Base-by-base conservation (phyloP, 2,329 filamentous ascomycete species). In the Curvularia sp. region DNA sequence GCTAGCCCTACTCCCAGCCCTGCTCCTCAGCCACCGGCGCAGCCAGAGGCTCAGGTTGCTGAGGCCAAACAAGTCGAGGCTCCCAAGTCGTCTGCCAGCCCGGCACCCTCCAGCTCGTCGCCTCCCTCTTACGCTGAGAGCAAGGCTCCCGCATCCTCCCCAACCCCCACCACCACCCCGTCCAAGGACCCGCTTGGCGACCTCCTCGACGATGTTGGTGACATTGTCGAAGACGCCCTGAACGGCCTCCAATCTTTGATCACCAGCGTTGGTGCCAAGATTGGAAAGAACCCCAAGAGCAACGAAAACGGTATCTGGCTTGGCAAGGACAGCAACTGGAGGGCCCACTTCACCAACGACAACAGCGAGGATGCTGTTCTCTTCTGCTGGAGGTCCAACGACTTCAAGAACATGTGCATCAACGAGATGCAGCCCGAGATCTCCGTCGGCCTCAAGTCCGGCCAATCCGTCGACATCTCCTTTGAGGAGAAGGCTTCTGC, bases 391-490 rank as follows among this genome's bases (percentile, higher is more conserved):
- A 67, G 68, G 50, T 61, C 68, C 30, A 57, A 67, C 32, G 71
- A 65, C 55, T 77, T 70, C 61, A 67, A 67, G 49, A 72, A 69
- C 61, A 77, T 77, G 64, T 74, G 69, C 55, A 60, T 79, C 65
- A 78, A 77, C 69, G 66, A 61, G 53, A 65, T 74, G 60, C 42
- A 57, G 13, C 75, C 77, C 19, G 62, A 69, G 39, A 72, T 82
- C 61, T 76, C 77, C 38, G 74, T 79, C 59, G 75, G 77, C 9
- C 67, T 82, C 50, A 72, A 76, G 43, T 50, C 65, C 5, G 77
- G 77, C 57, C 60, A 75, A 59, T 67, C 50, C 30, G 69, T 78
- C 55, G 75, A 74, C 49, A 60, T 82, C 25, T 80, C 79, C 38
- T 73, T 78, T 45, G 76, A 70, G 25, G 68, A 72, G 45, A 72